Evolutionary conservation across 2,329 filamentous ascomycete genomes (phyloP), one percentile per base, ranked within the genome.

Genomic region (Paracoccidioides lutzii): DNA sequence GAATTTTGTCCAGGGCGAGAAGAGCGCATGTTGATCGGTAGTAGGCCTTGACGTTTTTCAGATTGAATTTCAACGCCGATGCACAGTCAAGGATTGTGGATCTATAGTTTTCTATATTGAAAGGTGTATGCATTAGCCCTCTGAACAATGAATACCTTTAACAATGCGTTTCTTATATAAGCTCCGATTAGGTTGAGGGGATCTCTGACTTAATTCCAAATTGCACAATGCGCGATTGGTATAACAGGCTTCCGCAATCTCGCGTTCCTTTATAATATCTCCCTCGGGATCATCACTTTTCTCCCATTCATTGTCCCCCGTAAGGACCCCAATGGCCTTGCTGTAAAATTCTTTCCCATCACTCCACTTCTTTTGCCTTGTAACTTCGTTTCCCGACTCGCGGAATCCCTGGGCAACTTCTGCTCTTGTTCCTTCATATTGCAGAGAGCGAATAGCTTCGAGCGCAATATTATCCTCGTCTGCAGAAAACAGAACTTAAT

Each of bases 311-410:
- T 88, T 80, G 69, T 87, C 84, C 5, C 75, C 75, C 9, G 78
- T 76, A 15, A 96, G 72, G 5, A 94, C 81, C 9, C 81, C 75
- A 53, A 96, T 78, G n/a, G 85, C 90, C 73, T 95, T 93, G 35
- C 80, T 81, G 69, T 98, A 98, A 69, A 90, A 96, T 69, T 95
- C 90, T 67, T 86, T 85, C 3, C 90, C 93, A 69, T 97, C 90
- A 32, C 71, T 76, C 82, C 86, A 95, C 50, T 81, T 77, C 69
- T 83, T 84, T 55, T 78, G 77, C 63, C 80, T 78, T 67, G 94
- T 95, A 65, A 81, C 84, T 64, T 97, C 91, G 69, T 98, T 98
- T 38, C 93, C 93, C 62, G 89, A 87, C 67, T 91, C 85, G 65
- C 93, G 89, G 75, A 96, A 96, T 61, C 88, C 88, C 46, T 80